Conservation (phyloP, 345 rosid genomes). For the Eucalyptus coolabah region DNA sequence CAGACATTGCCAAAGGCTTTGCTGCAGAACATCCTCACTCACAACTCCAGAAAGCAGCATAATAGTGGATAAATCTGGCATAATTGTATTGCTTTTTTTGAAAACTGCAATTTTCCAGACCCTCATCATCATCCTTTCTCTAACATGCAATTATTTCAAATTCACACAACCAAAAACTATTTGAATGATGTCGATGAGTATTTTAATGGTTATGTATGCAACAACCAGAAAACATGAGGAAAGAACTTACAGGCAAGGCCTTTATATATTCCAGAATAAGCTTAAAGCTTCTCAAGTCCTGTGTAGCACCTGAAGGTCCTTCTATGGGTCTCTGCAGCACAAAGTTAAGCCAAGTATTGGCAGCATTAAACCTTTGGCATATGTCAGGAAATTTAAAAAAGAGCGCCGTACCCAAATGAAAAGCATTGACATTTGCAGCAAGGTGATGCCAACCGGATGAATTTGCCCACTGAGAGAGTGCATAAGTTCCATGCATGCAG, state of each 20-base stretch:
- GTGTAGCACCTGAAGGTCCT: slow-evolving; percentile 45
- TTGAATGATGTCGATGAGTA: not conserved
- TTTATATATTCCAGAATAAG: slow-evolving; percentile 78
- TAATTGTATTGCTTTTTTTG: not conserved
- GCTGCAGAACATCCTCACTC: not conserved
- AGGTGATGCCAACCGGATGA: not conserved
- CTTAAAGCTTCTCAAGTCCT: slow-evolving; percentile 83
- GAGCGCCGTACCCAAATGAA: not conserved
- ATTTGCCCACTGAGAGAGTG: not conserved
- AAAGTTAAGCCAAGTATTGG: not conserved
- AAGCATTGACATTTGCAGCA: not conserved
- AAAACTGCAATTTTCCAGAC: not conserved
- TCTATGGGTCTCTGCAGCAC: slow-evolving; percentile 62
- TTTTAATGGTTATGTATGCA: not conserved
- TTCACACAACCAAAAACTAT: not conserved
- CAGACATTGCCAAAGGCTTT: not conserved
- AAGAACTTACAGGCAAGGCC: slow-evolving; percentile 73
- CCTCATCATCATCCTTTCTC: not conserved
- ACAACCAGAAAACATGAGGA: not conserved
- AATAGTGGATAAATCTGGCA: not conserved
- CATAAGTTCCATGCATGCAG: not conserved
- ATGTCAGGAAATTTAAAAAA: not conserved
- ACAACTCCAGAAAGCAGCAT: not conserved
- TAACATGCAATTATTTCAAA: not conserved
- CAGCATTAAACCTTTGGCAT: not conserved